Evolutionary conservation across 768 basidiomycete genomes (phyloP).

Genomic region (Leccinellum luteum): DNA sequence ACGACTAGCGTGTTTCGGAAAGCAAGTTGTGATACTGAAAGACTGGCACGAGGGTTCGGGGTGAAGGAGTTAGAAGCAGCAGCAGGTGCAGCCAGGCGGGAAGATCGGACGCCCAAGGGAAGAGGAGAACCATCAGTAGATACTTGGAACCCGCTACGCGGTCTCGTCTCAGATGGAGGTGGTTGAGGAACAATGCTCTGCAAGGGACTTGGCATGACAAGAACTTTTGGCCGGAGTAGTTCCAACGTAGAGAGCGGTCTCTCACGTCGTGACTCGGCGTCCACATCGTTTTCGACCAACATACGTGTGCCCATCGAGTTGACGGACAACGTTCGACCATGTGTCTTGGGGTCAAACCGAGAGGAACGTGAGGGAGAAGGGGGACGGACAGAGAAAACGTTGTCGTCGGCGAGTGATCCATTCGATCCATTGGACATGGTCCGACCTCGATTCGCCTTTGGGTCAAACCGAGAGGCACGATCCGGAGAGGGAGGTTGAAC

Average conservation of each 20-base stretch:
- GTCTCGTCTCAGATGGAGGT: conserved; percentile 32
- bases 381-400: conserved; percentile 67
- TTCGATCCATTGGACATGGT: conserved; percentile 47
- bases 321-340: conserved; percentile 59
- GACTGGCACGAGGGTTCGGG: conserved; percentile 70
- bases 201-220: conserved; percentile 91
- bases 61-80: conserved; percentile 66
- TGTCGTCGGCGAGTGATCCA: conserved; percentile 43
- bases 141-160: conserved; percentile 59
- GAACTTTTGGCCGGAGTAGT: conserved; percentile 83
- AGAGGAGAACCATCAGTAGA: conserved; percentile 66
- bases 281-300: conserved; percentile 54
- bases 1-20: conserved; percentile 80
- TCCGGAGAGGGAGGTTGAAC: conserved; percentile 37
- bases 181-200: conserved; percentile 45
- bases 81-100: conserved; percentile 42
- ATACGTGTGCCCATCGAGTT: conserved; percentile 65
- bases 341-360: conserved; percentile 81
- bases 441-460: conserved; percentile 37
- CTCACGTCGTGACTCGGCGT: conserved; percentile 37
- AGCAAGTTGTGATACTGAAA: conserved; percentile 78
- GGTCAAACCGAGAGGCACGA: conserved; percentile 43
- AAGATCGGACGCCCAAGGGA: conserved; percentile 67
- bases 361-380: conserved; percentile 61
- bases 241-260: conserved; percentile 73